These are phyloP conservation scores for Xylaria sp. DNA, from an alignment of 2,329 filamentous ascomycete genomes.

Conservation along the genomic window DNA sequence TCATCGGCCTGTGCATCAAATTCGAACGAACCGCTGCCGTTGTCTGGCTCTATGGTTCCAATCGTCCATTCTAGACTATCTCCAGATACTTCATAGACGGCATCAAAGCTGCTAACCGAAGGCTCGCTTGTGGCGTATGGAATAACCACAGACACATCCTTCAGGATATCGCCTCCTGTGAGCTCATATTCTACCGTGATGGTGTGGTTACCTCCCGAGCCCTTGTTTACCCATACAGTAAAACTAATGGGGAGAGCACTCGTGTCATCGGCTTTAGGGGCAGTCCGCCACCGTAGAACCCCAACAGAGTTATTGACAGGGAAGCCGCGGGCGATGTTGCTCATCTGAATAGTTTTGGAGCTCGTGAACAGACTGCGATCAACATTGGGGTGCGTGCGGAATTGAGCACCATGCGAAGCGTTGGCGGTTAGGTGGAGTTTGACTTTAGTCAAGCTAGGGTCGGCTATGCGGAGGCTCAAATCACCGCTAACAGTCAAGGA, in stretches of 20 bases:
- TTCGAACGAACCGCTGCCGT: constrained; percentile 88
- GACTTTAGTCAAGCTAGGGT: constrained; percentile 89
- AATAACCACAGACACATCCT: constrained; percentile 87
- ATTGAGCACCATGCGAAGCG: constrained; percentile 85
- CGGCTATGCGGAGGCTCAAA: constrained; percentile 88
- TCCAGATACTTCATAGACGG: constrained; percentile 91
- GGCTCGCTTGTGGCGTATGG: constrained; percentile 89
- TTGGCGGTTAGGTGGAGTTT: constrained; percentile 83
- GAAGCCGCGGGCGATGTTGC: constrained; percentile 88
- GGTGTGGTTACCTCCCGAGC: constrained; percentile 81
- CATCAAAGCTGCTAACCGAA: constrained; percentile 90
- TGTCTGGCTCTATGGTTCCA: constrained; percentile 84
- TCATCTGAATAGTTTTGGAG: constrained; percentile 87
- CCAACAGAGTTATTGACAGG: constrained; percentile 94
- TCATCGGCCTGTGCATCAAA: constrained; percentile 90
- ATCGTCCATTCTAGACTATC: constrained; percentile 96
- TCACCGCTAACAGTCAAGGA: constrained; percentile 92
- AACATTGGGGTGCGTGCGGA: constrained; percentile 96
- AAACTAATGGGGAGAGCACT: constrained; percentile 92
- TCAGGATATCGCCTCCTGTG: constrained; percentile 79
- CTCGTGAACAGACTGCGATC: constrained; percentile 88
- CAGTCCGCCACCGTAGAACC: constrained; percentile 91
- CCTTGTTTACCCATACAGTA: constrained; percentile 97
- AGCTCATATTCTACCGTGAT: constrained; percentile 97
- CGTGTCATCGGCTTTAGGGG: constrained; percentile 81